Conservation (phyloP, 768 basidiomycete genomes). For the Cyathus striatus region DNA sequence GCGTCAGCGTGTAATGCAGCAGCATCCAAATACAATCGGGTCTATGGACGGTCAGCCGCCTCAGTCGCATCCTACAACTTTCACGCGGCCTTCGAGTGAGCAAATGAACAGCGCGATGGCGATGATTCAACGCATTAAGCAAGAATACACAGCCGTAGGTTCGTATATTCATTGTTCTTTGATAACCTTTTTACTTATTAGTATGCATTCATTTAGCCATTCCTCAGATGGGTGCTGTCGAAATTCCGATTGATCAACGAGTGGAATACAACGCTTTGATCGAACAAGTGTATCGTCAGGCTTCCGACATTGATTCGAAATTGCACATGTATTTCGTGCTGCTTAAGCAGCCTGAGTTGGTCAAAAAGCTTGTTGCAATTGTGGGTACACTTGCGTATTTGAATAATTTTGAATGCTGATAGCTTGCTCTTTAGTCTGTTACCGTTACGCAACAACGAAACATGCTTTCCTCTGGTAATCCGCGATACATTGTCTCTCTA, state of each 20-base stretch:
- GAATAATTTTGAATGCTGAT: constrained; percentile 1
- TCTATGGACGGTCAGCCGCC: too few relatives aligned
- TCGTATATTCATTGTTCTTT: constrained; percentile 12
- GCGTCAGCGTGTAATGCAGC: constrained; percentile 5
- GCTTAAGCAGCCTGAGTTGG: constrained; percentile 39
- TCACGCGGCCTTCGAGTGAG: constrained; percentile 19
- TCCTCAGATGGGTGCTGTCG: constrained; percentile 23
- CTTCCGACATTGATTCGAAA: constrained; percentile 44
- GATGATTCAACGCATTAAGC: constrained; percentile 25
- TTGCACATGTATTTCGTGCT: constrained; percentile 42
- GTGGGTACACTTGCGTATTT: constrained; percentile 30
- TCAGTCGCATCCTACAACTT: too few relatives aligned
- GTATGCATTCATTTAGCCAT: constrained; percentile 22
- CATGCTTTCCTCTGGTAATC: constrained; percentile 29
- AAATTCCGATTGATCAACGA: constrained; percentile 49
- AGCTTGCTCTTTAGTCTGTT: constrained; percentile 26
- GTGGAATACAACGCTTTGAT: constrained; percentile 46
- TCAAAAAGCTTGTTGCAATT: constrained; percentile 48
- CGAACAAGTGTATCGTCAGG: constrained; percentile 41
- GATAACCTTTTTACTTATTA: constrained; percentile 1
- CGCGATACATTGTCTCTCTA: constrained; percentile 35
- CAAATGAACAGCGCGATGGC: constrained; percentile 22
- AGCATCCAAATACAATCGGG: constrained; percentile 3
- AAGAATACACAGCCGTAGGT: constrained; percentile 22
- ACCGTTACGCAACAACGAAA: constrained; percentile 40